Evolutionary conservation across 2,329 filamentous ascomycete species (phyloP), one percentile per base, ranked within the genome.

Genomic region (Claviceps sp.): DNA sequence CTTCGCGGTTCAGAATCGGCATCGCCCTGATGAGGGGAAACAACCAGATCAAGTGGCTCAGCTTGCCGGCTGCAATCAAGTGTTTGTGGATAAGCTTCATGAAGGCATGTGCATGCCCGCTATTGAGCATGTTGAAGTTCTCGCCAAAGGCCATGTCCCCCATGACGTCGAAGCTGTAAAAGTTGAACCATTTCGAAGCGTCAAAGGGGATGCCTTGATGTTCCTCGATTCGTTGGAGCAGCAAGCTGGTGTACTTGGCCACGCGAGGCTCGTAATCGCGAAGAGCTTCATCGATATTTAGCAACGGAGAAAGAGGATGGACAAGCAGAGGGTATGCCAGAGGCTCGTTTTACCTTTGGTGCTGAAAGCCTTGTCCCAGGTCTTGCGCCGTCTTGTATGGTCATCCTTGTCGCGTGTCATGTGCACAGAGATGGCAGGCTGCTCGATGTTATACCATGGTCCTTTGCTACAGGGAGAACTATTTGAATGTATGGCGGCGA

Each of bases 101-200:
- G 26, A 56, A 64, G 50, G 58, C 59, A 45, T 62, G 59, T 40
- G 60, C 59, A 10, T 60, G 51, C 3, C 61, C 62, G 1, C 57
- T 54, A 26, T 52, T 54, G 14, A 71, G 57, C 67, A 67, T 66
- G 10, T 64, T 56, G 46, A 69, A 71, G 5, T 60, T 58, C 34
- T 63, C 59, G 1, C 64, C 67, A 45, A 71, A 71, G 4, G 65
- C 68, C 40, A 72, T 57, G 47, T 71, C 66, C 1, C 67, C 69
- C 69, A 72, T 70, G 5, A 70, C 61, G 19, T 70, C 69, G 41
- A 69, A 70, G 22, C 62, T 62, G 49, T 65, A 67, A 45, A 66
- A 67, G 50, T 62, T 65, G 47, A 65, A 63, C 64, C 65, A 68
- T 4, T 59, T 54, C 0, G 64, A 58, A 4, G 61, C 59, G 41